phyloP scores from a whole-genome alignment of 169 alveolate genomes.

The Cryptosporidium tyzzeri region DNA sequence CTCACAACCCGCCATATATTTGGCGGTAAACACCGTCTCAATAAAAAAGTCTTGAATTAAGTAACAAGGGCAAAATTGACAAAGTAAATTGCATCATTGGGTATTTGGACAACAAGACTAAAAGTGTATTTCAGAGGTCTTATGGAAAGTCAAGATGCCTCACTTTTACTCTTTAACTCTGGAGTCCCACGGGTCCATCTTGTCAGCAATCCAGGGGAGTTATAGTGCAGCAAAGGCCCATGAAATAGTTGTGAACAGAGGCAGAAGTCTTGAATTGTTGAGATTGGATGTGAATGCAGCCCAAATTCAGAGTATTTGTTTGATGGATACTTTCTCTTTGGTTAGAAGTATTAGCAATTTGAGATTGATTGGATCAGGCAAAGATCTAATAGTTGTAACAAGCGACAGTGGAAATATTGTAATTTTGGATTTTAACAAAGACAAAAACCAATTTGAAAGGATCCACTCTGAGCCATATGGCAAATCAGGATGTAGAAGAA shows the following conservation, averaged over 20 bases:
- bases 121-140: not conserved
- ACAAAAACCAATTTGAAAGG: conserved; percentile 89
- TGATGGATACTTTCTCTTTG: conserved; percentile 94
- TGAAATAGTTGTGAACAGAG: conserved; percentile 96
- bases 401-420: conserved; percentile 98
- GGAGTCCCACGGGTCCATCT: conserved; percentile 96
- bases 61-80: conserved; percentile 11
- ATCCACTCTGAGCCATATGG: conserved; percentile 98
- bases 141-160: conserved; percentile 86
- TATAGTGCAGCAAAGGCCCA: conserved; percentile 97
- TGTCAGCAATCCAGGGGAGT: conserved; percentile 96
- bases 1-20: conserved; percentile 13
- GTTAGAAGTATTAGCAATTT: conserved; percentile 93
- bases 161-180: conserved; percentile 96
- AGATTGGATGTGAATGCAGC: conserved; percentile 92
- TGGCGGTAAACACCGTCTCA: conserved; percentile 61
- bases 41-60: not conserved
- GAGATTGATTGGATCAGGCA: conserved; percentile 92
- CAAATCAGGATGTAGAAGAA: conserved; percentile 94
- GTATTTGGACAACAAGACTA: not conserved
- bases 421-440: conserved; percentile 90
- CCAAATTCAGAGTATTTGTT: conserved; percentile 89
- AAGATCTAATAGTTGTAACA: conserved; percentile 94
- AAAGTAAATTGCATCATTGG: conserved; percentile 7
- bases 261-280: conserved; percentile 93